phyloP scores from a whole-genome alignment of 1,284 basidiomycete species.

The Marasmius tenuissimus region DNA sequence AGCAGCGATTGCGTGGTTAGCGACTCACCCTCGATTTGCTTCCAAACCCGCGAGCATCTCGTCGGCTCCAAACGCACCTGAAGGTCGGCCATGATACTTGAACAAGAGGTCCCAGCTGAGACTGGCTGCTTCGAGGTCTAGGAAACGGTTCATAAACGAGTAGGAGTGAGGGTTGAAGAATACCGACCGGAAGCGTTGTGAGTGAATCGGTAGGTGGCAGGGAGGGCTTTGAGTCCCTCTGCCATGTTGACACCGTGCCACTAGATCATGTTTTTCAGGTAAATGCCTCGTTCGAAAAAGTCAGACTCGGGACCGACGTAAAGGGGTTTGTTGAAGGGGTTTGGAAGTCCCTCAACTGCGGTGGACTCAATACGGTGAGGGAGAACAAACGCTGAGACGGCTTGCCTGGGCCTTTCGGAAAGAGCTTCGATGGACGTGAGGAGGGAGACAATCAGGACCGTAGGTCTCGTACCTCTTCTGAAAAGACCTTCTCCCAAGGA shows the following conservation, averaged over 20 bases:
- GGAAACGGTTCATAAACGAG: background rate
- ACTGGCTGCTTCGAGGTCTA: slow-evolving; percentile 51
- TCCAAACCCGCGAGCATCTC: slow-evolving; percentile 57
- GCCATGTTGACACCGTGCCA: slow-evolving; percentile 47
- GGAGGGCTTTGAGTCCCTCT: slow-evolving; percentile 42
- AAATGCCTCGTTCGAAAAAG: background rate
- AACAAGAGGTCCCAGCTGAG: slow-evolving; percentile 58
- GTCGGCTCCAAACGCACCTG: slow-evolving; percentile 57
- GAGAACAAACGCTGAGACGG: too few relatives aligned
- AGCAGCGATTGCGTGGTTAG: slow-evolving; percentile 20
- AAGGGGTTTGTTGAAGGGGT: slow-evolving; percentile 31
- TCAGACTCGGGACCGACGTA: background rate
- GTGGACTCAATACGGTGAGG: too few relatives aligned
- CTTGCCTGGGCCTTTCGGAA: slow-evolving; percentile 18
- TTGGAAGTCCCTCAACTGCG: slow-evolving; percentile 21
- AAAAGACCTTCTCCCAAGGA: slow-evolving; percentile 46
- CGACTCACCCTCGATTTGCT: slow-evolving; percentile 48
- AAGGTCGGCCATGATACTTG: slow-evolving; percentile 59
- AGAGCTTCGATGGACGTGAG: slow-evolving; percentile 4
- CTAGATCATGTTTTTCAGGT: background rate
- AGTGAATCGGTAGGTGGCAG: slow-evolving; percentile 42
- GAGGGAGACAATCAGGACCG: background rate
- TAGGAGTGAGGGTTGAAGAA: background rate
- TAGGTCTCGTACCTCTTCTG: slow-evolving; percentile 25
- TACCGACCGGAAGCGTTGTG: slow-evolving; percentile 38